Evolutionary conservation across 139 green algal genomes (phyloP).

Genomic region (Auxenochlorella pyrenoidosa): DNA sequence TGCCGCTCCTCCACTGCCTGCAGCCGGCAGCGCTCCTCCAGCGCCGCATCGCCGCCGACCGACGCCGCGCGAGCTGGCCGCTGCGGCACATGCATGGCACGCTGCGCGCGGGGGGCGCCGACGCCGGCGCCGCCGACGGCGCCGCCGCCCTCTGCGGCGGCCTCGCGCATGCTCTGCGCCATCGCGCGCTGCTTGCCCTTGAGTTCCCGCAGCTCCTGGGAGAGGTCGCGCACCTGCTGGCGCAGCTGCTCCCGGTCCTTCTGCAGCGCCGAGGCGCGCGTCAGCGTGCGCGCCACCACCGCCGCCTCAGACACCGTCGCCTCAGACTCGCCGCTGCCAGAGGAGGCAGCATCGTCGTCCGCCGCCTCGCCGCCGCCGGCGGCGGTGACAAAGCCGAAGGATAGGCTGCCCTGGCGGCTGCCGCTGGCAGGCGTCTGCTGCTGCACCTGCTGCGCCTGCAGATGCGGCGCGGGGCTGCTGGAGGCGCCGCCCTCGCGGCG

Average conservation of each 20-base stretch:
- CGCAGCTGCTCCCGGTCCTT: conserved; percentile 32
- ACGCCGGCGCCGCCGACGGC: too few species aligned
- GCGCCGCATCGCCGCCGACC: background rate
- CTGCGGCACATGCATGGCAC: background rate
- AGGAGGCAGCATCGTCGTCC: conserved; percentile 24
- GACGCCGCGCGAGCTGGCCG: background rate
- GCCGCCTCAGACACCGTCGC: conserved; percentile 33
- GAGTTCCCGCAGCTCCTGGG: conserved; percentile 21
- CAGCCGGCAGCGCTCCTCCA: conserved; percentile 24
- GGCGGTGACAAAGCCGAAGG: conserved; percentile 4
- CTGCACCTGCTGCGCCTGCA: background rate
- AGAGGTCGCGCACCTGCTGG: conserved; percentile 14
- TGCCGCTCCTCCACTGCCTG: conserved; percentile 31
- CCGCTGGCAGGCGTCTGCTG: background rate
- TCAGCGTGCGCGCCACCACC: conserved; percentile 33
- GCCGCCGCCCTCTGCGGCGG: background rate
- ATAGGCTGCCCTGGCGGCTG: background rate
- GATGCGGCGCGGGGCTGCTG: background rate
- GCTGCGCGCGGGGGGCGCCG: background rate
- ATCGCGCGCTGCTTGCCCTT: conserved; percentile 33
- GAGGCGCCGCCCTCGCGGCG: background rate
- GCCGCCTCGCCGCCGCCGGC: background rate
- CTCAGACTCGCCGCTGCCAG: conserved; percentile 30
- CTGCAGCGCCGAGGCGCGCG: conserved; percentile 12
- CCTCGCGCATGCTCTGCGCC: conserved; percentile 13